phyloP scores from a whole-genome alignment of 2,329 filamentous ascomycete species.

The Neofusicoccum parvum region DNA sequence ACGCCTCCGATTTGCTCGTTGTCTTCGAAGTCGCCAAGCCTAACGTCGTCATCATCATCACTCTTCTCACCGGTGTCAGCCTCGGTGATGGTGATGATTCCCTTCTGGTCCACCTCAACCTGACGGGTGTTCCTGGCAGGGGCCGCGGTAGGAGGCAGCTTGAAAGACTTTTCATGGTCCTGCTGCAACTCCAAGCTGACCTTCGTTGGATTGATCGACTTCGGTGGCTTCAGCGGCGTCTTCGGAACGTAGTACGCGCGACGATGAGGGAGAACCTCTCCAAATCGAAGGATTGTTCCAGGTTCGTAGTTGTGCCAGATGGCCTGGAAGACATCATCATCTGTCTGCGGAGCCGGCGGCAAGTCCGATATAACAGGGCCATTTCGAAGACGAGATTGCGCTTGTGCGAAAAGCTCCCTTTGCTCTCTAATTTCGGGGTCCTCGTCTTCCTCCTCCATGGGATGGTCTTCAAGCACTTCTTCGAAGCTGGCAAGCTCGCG shows the following conservation, averaged over 20 bases:
- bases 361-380: constrained; percentile 45
- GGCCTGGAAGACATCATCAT: constrained; percentile 74
- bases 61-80: constrained; percentile 50
- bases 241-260: constrained; percentile 78
- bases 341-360: constrained; percentile 70
- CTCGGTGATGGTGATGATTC: constrained; percentile 50
- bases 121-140: constrained; percentile 50
- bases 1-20: constrained; percentile 72
- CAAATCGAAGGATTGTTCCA: constrained; percentile 74
- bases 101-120: constrained; percentile 56
- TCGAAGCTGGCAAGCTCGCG: constrained; percentile 11
- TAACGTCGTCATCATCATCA: constrained; percentile 44
- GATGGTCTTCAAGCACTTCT: background rate
- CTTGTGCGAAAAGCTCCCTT: constrained; percentile 34
- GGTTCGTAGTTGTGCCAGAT: constrained; percentile 81
- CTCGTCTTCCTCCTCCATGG: constrained; percentile 33
- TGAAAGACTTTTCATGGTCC: constrained; percentile 86
- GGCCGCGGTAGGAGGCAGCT: constrained; percentile 64
- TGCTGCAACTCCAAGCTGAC: constrained; percentile 81
- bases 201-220: constrained; percentile 82
- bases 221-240: constrained; percentile 75
- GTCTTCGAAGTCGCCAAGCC: constrained; percentile 57
- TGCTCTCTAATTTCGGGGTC: constrained; percentile 38
- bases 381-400: constrained; percentile 44
- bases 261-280: constrained; percentile 79